A percentile compares a stretch with the other conserved stretches of the same genome.
These are phyloP conservation scores for Neohortaea acidophila DNA, from an alignment of 495 filamentous ascomycete genomes.

Conservation along the genomic window DNA sequence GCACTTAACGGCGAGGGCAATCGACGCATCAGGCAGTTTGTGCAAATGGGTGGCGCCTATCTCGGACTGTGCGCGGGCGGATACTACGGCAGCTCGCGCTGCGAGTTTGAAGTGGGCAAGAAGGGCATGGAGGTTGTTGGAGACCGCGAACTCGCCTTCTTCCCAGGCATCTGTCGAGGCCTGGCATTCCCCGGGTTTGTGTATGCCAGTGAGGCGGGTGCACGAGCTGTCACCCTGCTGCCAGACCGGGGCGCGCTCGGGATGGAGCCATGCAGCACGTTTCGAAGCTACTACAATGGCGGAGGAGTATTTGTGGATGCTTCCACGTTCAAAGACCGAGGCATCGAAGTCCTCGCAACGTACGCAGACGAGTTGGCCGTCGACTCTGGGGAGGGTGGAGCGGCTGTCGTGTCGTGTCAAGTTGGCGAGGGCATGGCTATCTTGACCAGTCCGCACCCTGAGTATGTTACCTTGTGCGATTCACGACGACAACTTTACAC, in stretches of 20 bases:
- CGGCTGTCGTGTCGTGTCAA: conserved; percentile 77
- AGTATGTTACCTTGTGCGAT: conserved; percentile 40
- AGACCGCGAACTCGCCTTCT: conserved; percentile 73
- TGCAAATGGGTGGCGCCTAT: conserved; percentile 71
- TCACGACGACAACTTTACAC: background rate
- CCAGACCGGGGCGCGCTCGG: conserved; percentile 36
- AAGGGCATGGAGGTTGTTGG: conserved; percentile 64
- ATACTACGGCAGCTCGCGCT: conserved; percentile 67
- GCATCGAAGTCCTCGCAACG: conserved; percentile 68
- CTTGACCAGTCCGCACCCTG: conserved; percentile 82
- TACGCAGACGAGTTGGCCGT: conserved; percentile 67
- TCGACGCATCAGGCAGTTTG: conserved; percentile 63
- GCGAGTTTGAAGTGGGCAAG: conserved; percentile 80
- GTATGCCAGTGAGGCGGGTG: conserved; percentile 78
- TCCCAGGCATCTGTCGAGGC: conserved; percentile 70
- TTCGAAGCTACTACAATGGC: conserved; percentile 82
- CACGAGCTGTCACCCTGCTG: conserved; percentile 52
- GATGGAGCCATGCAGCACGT: conserved; percentile 30
- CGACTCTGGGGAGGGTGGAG: conserved; percentile 50
- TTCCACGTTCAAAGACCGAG: conserved; percentile 39
- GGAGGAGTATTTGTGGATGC: conserved; percentile 90
- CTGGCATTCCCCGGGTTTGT: conserved; percentile 80
- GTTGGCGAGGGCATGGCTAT: conserved; percentile 70
- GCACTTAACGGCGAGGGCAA: conserved; percentile 81
- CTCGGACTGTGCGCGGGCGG: conserved; percentile 89